Evolutionary conservation across 495 filamentous ascomycete species (phyloP), one percentile per base, ranked within the genome.

Genomic region (Penicillium chermesinum): DNA sequence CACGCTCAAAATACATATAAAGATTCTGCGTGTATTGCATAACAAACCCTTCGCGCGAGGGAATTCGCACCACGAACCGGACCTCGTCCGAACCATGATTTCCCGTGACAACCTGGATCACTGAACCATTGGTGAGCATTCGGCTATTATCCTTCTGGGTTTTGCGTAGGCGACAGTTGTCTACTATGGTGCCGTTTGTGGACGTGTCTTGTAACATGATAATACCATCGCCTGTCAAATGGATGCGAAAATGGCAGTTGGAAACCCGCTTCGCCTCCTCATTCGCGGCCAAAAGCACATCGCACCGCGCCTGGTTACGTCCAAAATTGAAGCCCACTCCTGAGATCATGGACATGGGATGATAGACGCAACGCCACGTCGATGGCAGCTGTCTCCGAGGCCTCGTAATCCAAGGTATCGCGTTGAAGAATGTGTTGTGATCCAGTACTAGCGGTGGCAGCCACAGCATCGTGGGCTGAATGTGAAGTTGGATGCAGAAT

Each of bases 191-290:
- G 17, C 93, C 93, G 53, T 96, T 97, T 0, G 89, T 95, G 0
- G 93, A 97, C 44, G 78, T 76, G 53, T 98, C 93, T 62, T 95
- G 82, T 3, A 97, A 66, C 90, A 98, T 95, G 54, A 96, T 71
- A 36, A 85, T 81, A 9, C 81, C 87, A 38, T 86, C 77, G 2
- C 79, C 67, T 46, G 88, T 97, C 42, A 95, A 67, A 57, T 84
- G 94, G 46, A 98, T 95, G 27, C 88, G 83, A 62, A 96, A 98
- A 58, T 98, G 93, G 10, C 80, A 73, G 59, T 96, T 96, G 66
- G 90, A 96, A 32, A 96, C 72, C 15, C 83, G 77, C 43, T 73
- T 64, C 2, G 79, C 75, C 40, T 84, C 74, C 38, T 76, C 63
- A 15, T 70, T 63, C 2, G 69, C 58, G 7, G 71, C 59, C 17